phyloP scores from a whole-genome alignment of 495 filamentous ascomycete genomes.

The Talaromyces trachyspermus region DNA sequence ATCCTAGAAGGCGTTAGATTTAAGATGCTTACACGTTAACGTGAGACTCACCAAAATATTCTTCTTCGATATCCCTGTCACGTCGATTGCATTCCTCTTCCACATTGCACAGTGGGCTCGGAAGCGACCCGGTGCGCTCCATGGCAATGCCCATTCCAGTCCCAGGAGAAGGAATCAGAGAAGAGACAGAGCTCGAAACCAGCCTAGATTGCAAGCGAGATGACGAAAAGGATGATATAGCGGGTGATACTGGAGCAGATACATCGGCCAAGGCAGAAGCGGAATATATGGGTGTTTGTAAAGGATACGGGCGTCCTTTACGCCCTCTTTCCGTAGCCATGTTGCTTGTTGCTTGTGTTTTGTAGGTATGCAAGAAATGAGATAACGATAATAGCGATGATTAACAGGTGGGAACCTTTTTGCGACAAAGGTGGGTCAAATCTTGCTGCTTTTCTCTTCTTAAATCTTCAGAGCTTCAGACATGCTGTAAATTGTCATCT shows the following conservation, averaged over 20 bases:
- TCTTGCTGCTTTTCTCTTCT: not conserved
- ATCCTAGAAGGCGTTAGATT: not conserved
- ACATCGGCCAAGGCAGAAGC: conserved; percentile 14
- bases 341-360: not conserved
- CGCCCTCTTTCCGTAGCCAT: not conserved
- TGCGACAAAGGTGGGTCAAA: not conserved
- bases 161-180: conserved; percentile 46
- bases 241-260: conserved; percentile 38
- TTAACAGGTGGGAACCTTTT: too few relatives aligned
- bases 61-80: conserved; percentile 35
- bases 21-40: not conserved
- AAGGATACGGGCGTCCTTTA: not conserved
- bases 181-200: conserved; percentile 53
- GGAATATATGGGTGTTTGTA: not conserved
- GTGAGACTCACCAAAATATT: conserved; percentile 36
- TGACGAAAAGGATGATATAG: conserved; percentile 33
- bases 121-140: conserved; percentile 33
- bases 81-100: conserved; percentile 43
- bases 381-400: too few relatives aligned
- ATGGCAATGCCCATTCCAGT: conserved; percentile 42
- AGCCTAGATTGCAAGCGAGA: conserved; percentile 20
- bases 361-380: not conserved
- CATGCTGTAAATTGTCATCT: not conserved
- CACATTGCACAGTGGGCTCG: conserved; percentile 43
- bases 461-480: not conserved